These are phyloP conservation scores for Alnus glutinosa DNA, from an alignment of 306 rosid species.

Conservation along the genomic window DNA sequence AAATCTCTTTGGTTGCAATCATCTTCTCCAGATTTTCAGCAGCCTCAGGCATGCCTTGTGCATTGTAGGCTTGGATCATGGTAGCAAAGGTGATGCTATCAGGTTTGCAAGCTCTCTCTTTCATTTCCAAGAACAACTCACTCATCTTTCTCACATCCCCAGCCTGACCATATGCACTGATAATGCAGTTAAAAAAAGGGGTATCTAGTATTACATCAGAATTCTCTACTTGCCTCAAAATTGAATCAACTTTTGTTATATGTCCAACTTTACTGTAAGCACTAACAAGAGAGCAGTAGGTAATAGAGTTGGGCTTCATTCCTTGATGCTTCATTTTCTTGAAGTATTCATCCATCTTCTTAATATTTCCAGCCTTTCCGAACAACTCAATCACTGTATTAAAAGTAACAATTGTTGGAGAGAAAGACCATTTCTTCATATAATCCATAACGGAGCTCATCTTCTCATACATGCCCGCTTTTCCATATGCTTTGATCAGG, in stretches of 20 bases:
- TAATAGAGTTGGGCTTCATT: constrained; percentile 76
- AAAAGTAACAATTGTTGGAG: constrained; percentile 69
- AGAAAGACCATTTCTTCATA: constrained; percentile 72
- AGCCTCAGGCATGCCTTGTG: constrained; percentile 70
- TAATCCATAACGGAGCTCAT: constrained; percentile 65
- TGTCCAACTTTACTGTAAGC: constrained; percentile 69
- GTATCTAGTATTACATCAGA: constrained; percentile 80
- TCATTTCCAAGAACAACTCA: constrained; percentile 66
- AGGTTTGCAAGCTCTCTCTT: constrained; percentile 64
- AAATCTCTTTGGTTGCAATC: constrained; percentile 39
- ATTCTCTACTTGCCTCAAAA: constrained; percentile 74
- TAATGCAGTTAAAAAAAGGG: constrained; percentile 74
- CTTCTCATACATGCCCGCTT: constrained; percentile 66
- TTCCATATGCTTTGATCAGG: constrained; percentile 80
- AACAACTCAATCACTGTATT: constrained; percentile 78
- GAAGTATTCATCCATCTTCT: constrained; percentile 64
- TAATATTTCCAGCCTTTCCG: constrained; percentile 74
- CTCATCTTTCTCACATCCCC: constrained; percentile 68
- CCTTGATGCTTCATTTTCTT: constrained; percentile 78
- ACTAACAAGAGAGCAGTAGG: constrained; percentile 79
- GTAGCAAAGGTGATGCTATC: constrained; percentile 63
- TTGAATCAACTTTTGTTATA: constrained; percentile 63
- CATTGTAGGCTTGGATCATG: constrained; percentile 69
- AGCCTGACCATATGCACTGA: constrained; percentile 67
- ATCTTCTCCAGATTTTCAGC: constrained; percentile 60